A percentile compares a stretch with the other conserved stretches of the same genome.
Evolutionary conservation across 2,329 filamentous ascomycete species (phyloP).

Genomic region (Colletotrichum sp.): DNA sequence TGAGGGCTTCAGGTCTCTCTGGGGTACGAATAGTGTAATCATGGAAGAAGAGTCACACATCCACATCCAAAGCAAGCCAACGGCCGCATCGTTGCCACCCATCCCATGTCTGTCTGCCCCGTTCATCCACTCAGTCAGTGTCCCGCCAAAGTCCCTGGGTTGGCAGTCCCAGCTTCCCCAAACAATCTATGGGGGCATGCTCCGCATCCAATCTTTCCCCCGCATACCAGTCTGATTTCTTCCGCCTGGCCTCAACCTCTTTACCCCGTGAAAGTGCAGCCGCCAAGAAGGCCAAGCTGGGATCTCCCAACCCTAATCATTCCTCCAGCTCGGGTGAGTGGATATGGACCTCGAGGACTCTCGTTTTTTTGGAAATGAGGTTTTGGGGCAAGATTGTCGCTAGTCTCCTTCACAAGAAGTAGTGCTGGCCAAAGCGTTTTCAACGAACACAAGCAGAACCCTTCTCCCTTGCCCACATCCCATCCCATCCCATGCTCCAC

Average conservation of each 20-base stretch:
- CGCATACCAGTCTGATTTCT: conserved; percentile 8
- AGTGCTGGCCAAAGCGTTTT: not conserved
- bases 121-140: not conserved
- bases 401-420: not conserved
- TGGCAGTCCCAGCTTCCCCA: not conserved
- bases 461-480: not conserved
- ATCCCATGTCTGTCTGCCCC: not conserved
- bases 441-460: not conserved
- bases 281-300: conserved; percentile 11
- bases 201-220: conserved; percentile 11
- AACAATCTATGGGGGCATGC: not conserved
- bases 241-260: not conserved
- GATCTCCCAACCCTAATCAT: not conserved
- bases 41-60: not conserved
- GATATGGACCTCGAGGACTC: not conserved
- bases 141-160: not conserved
- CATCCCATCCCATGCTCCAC: not conserved
- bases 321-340: not conserved
- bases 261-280: not conserved
- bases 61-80: not conserved
- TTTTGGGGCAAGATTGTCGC: not conserved
- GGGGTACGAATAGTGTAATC: not conserved
- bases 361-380: not conserved
- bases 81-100: not conserved
- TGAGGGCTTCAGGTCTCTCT: not conserved